Base-by-base conservation (phyloP, 106 monocot genomes). In the Dioscorea dumetorum region DNA sequence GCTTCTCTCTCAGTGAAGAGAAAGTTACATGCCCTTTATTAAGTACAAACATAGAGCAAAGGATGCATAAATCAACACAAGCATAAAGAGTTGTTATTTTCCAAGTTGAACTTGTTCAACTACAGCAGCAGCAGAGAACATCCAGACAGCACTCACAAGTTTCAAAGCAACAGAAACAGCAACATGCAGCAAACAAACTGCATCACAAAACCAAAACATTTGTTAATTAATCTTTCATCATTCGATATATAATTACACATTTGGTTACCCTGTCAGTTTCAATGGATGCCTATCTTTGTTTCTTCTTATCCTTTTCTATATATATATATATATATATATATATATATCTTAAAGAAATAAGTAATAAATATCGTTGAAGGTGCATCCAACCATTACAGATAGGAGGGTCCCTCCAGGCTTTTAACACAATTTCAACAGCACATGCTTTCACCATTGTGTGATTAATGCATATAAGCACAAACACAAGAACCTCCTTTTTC, bases 101-200 rank as follows among this genome's bases (percentile, higher is more conserved):
- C 41, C 41, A 54, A 51, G 7, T 19, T 8, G 15, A 54, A 19
- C 54, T 54, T 18, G 18, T 54, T 16, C 54, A 18, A 73, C n/a
- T n/a, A n/a, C 69, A 70, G 74, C 64, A 49, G 54, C 72, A 78
- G 67, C 66, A 74, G 70, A 74, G 49, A 58, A 57, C 34, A 21
- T 80, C 74, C 63, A 80, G 57, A 60, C 80, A 80, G 64, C 80
- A 80, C 58, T 80, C 80, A 17, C 80, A 80, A 12, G 74, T 74
- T 69, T 80, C 80, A 33, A 33, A 74, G 80, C 80, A 80, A 68
- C 80, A 80, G 74, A 80, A 80, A 32, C 68, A 68, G 56, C 68
- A 68, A 33, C 68, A 70, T 52, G 74, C 70, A 69, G 80, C 64
- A 61, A 80, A 80, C 58, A 80, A 35, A 51, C 80, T 74, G 62